A percentile compares a stretch with the other conserved stretches of the same genome.
Evolutionary conservation across 163 green algal genomes (phyloP).

Genomic region (Scenedesmus sp.): DNA sequence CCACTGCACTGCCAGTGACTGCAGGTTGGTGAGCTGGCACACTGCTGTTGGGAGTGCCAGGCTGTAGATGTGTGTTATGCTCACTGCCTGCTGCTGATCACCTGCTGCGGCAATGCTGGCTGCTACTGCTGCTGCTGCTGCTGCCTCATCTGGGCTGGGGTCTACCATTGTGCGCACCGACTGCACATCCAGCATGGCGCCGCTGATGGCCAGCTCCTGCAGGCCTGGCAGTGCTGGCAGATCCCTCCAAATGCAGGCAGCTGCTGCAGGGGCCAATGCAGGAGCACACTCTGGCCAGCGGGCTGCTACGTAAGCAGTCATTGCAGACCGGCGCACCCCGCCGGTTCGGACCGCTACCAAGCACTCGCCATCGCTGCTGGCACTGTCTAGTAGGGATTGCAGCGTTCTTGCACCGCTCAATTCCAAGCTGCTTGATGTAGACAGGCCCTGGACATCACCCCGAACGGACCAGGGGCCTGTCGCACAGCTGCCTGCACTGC

Average conservation of each 20-base stretch:
- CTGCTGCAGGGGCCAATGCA: not conserved
- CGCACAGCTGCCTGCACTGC: not conserved
- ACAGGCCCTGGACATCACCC: not conserved
- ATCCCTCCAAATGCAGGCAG: constrained; percentile 6
- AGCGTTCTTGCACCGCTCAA: not conserved
- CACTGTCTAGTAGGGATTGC: not conserved
- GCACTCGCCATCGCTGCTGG: not conserved
- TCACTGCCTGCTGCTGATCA: not conserved
- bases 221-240: constrained; percentile 15
- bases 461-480: not conserved
- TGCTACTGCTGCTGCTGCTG: not conserved
- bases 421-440: not conserved
- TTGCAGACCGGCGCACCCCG: not conserved
- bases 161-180: constrained; percentile 6
- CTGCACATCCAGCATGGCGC: constrained; percentile 16
- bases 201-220: not conserved
- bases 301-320: constrained; percentile 22
- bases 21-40: not conserved
- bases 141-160: not conserved
- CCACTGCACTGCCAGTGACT: constrained; percentile 15
- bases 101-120: not conserved
- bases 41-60: constrained; percentile 22
- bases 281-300: constrained; percentile 5
- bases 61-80: constrained; percentile 37
- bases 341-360: not conserved